Evolutionary conservation across 2,329 filamentous ascomycete genomes (phyloP).

Genomic region (Penicillium decumbens): DNA sequence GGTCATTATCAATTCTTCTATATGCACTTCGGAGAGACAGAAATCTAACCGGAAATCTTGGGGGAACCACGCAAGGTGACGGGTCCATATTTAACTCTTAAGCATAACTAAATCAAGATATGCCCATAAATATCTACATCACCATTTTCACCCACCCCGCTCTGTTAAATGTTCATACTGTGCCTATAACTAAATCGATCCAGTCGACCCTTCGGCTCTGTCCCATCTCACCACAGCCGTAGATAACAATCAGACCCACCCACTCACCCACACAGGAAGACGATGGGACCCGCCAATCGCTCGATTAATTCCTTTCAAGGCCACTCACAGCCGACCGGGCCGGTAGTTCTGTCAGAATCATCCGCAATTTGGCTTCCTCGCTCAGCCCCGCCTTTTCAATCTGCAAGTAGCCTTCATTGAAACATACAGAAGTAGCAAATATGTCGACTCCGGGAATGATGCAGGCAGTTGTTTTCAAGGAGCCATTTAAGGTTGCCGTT

Average conservation of each 20-base stretch:
- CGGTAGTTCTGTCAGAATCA: constrained; percentile 5
- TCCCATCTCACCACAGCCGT: background rate
- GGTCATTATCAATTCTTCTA: background rate
- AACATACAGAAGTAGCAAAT: constrained; percentile 20
- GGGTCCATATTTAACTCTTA: background rate
- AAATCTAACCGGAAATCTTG: background rate
- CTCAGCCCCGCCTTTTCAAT: background rate
- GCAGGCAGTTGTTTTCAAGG: constrained; percentile 86
- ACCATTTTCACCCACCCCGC: background rate
- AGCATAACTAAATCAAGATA: background rate
- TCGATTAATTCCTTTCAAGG: constrained; percentile 6
- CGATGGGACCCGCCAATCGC: constrained; percentile 15
- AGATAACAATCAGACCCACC: constrained; percentile 8
- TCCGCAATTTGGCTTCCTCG: background rate
- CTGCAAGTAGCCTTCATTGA: constrained; percentile 1
- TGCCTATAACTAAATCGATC: background rate
- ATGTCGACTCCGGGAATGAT: constrained; percentile 51
- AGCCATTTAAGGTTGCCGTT: constrained; percentile 66
- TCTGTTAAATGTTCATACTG: background rate
- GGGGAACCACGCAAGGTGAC: background rate
- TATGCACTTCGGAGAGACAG: background rate
- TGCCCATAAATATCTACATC: background rate
- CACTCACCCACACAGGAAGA: constrained; percentile 11
- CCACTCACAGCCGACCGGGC: constrained; percentile 4
- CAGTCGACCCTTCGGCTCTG: background rate